These are phyloP conservation scores for Scheffersomyces lignosus DNA, from an alignment of 805 yeast genomes.

Conservation along the genomic window DNA sequence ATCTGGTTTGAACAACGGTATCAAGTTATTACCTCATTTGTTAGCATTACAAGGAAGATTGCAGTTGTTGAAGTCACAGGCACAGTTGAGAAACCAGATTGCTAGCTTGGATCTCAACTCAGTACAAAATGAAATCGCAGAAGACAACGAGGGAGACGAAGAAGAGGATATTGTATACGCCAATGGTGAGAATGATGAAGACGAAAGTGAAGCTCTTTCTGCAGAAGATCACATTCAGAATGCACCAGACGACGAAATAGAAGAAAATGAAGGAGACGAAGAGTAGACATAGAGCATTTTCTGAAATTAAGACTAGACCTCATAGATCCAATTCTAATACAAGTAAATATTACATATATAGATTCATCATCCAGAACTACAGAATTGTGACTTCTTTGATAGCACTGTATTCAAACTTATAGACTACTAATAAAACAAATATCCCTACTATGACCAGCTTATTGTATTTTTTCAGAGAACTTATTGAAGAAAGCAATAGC, in stretches of 20 bases:
- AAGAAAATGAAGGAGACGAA: conserved; percentile 43
- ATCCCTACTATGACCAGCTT: too few relatives aligned
- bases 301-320: too few relatives aligned
- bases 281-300: conserved; percentile 13
- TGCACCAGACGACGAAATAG: conserved; percentile 13
- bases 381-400: too few relatives aligned
- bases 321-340: too few relatives aligned
- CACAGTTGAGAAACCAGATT: conserved; percentile 54
- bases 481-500: conserved; percentile 30
- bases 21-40: conserved; percentile 62
- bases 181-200: conserved; percentile 43
- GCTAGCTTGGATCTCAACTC: conserved; percentile 2
- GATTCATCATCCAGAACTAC: too few relatives aligned
- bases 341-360: too few relatives aligned
- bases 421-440: too few relatives aligned
- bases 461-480: too few relatives aligned
- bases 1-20: conserved; percentile 53
- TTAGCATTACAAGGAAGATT: conserved; percentile 85
- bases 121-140: not conserved
- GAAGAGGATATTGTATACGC: conserved; percentile 33
- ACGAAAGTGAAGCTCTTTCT: conserved; percentile 14
- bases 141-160: conserved; percentile 11
- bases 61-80: conserved; percentile 73
- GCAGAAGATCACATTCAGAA: conserved; percentile 8
- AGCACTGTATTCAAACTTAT: too few relatives aligned